A percentile compares a stretch with the other conserved stretches of the same genome.
Evolutionary conservation across 208 protist genomes (phyloP).

Genomic region (Leptomonas seymouri): DNA sequence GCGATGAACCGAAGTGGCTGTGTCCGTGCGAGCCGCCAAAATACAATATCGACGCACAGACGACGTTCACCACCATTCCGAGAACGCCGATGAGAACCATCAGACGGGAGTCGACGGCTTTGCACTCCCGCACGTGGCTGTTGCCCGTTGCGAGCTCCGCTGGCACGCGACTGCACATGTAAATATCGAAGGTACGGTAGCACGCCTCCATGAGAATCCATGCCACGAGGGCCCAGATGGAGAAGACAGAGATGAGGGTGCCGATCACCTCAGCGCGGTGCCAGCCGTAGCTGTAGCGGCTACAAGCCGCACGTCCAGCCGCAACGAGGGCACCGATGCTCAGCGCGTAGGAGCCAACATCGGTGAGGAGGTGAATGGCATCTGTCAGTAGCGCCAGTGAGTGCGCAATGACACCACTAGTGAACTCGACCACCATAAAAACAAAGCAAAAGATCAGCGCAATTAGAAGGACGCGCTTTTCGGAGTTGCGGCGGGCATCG

Average conservation of each 20-base stretch:
- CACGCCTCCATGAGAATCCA: slow-evolving; percentile 86
- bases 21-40: slow-evolving; percentile 84
- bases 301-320: slow-evolving; percentile 58
- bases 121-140: slow-evolving; percentile 34
- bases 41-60: slow-evolving; percentile 83
- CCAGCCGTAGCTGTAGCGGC: slow-evolving; percentile 89
- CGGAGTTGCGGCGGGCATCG: slow-evolving; percentile 52
- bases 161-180: slow-evolving; percentile 60
- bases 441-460: slow-evolving; percentile 76
- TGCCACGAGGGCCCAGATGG: slow-evolving; percentile 86
- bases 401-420: slow-evolving; percentile 78
- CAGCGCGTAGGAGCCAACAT: slow-evolving; percentile 87
- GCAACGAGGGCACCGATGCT: slow-evolving; percentile 83
- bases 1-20: slow-evolving; percentile 57
- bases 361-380: slow-evolving; percentile 88
- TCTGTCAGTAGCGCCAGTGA: slow-evolving; percentile 92
- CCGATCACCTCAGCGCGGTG: slow-evolving; percentile 92
- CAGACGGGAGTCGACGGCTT: slow-evolving; percentile 58
- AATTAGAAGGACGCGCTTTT: slow-evolving; percentile 62
- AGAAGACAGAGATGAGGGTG: slow-evolving; percentile 88
- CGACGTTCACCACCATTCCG: slow-evolving; percentile 88
- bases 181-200: slow-evolving; percentile 62
- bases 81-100: slow-evolving; percentile 85
- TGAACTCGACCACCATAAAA: slow-evolving; percentile 91
- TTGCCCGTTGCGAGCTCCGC: slow-evolving; percentile 13